Evolutionary conservation across 768 basidiomycete species (phyloP).

Genomic region (Agaricus blazei): DNA sequence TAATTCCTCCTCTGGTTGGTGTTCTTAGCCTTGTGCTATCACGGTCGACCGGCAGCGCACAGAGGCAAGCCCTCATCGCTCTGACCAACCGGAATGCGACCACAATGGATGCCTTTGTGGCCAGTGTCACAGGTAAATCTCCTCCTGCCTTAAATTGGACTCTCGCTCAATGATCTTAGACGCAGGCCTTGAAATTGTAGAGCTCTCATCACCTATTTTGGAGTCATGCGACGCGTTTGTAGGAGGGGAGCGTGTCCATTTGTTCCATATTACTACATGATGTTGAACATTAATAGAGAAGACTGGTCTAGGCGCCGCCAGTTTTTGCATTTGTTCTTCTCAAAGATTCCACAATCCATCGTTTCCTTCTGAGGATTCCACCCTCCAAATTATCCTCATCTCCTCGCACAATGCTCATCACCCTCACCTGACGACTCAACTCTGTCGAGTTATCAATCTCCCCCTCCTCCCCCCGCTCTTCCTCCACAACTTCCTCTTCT

Average conservation of each 20-base stretch:
- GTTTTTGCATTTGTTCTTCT: constrained; percentile 33
- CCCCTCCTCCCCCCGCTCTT: constrained; percentile 72
- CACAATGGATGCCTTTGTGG: constrained; percentile 44
- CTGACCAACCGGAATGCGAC: constrained; percentile 51
- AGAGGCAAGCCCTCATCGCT: constrained; percentile 39
- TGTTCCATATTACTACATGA: constrained; percentile 34
- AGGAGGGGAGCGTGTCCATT: constrained; percentile 29
- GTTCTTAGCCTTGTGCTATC: constrained; percentile 43
- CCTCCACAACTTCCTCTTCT: constrained; percentile 76
- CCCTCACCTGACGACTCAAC: constrained; percentile 44
- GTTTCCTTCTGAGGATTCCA: constrained; percentile 29
- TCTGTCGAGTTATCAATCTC: constrained; percentile 75
- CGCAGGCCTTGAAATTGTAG: constrained; percentile 11
- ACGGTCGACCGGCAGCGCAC: not conserved
- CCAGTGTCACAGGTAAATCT: constrained; percentile 26
- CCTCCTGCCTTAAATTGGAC: not conserved
- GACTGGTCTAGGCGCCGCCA: constrained; percentile 12
- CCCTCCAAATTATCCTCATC: constrained; percentile 21
- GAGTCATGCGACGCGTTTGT: constrained; percentile 21
- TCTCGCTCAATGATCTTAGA: constrained; percentile 6
- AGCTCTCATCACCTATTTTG: constrained; percentile 11
- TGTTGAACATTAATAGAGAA: not conserved
- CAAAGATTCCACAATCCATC: constrained; percentile 33
- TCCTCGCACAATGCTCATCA: constrained; percentile 35
- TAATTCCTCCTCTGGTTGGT: constrained; percentile 53